Evolutionary conservation across 2,329 filamentous ascomycete genomes (phyloP), one percentile per base, ranked within the genome.

Genomic region (Pseudomassariella vexata): DNA sequence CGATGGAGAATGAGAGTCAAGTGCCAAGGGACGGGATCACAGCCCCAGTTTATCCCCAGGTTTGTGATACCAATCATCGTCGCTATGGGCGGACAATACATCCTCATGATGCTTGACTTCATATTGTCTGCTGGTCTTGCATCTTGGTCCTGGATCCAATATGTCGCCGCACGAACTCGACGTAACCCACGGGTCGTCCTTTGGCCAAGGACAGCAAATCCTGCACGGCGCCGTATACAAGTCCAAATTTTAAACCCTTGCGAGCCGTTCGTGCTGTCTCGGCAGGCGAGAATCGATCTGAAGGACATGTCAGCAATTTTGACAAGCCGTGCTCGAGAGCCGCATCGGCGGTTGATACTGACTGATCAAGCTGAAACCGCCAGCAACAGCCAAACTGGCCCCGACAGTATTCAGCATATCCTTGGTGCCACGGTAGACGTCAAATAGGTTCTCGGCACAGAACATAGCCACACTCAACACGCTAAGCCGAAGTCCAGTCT

Each of bases 351-450:
- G 34, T 14, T 23, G 30, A 26, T 28, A 67, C 81, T 54, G 70
- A 89, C 87, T 85, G 76, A 85, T 83, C 37, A 88, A 64, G 54
- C 88, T 94, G 67, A 95, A 95, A 7, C 79, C 70, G 3, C 90
- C 90, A 1, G 89, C 86, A 21, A 92, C 82, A 0, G 84, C 83
- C 55, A 95, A 65, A 28, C 85, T 89, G 17, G 92, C 88, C 36
- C 89, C 70, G 5, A 87, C 76, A 1, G 85, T 94, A 42, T 83
- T 90, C 47, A 86, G 53, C 49, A 88, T 79, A 58, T 96, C 90
- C 55, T 79, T 76, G 35, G 69, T 67, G 25, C 74, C 73, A 30
- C 79, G 69, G 44, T 79, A 80, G 5, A 79, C 69, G 60, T 95
- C 89, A 30, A 95, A 80, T 35, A 85, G 80, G 57, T 90, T 85